Percentiles rank a stretch among this genome's conserved stretches.
Conservation (phyloP, 2,329 filamentous ascomycete genomes). For the Fusarium pilosicola region DNA sequence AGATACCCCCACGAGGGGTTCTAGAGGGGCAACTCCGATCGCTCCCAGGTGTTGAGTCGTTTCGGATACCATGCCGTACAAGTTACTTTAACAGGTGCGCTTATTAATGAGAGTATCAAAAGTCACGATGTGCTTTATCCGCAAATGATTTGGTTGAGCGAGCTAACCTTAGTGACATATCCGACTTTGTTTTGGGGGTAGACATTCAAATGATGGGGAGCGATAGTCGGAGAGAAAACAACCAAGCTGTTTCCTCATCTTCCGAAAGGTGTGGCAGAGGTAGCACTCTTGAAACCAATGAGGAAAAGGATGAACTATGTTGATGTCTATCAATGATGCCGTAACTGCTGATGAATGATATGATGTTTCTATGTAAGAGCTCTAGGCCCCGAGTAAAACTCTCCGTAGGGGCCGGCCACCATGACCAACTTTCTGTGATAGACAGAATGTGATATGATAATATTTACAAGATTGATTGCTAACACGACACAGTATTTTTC, state of each 20-base stretch:
- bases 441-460: conserved; percentile 19
- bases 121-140: neutral
- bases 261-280: conserved; percentile 23
- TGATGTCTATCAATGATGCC: conserved; percentile 37
- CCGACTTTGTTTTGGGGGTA: neutral
- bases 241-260: neutral
- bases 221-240: conserved; percentile 19
- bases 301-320: conserved; percentile 28
- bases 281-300: conserved; percentile 23
- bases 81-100: conserved; percentile 11
- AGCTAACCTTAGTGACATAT: conserved; percentile 7
- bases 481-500: conserved; percentile 1
- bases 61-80: conserved; percentile 27
- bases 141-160: conserved; percentile 33
- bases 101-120: conserved; percentile 12
- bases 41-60: conserved; percentile 26
- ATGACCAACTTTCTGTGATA: neutral
- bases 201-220: conserved; percentile 9
- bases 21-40: conserved; percentile 32
- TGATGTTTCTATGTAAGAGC: conserved; percentile 31
- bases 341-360: conserved; percentile 38
- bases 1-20: conserved; percentile 27
- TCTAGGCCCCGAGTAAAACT: neutral
- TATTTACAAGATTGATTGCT: conserved; percentile 14
- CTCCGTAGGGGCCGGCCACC: neutral